Base-by-base conservation (phyloP, 768 basidiomycete species). In the Peribolospora kevripleyi region DNA sequence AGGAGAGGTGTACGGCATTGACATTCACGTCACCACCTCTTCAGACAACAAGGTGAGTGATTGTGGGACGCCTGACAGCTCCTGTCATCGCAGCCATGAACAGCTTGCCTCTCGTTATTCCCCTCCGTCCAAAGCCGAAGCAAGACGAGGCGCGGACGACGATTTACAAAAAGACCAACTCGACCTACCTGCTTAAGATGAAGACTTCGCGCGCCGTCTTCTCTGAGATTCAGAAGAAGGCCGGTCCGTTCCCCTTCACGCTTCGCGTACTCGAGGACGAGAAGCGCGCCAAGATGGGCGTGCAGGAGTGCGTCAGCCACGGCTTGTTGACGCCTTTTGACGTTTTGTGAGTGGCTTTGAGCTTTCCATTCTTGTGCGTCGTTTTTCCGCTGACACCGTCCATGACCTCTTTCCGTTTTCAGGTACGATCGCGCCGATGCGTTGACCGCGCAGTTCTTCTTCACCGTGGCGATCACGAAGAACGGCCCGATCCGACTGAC, bases 221-320 rank as follows among this genome's bases (percentile, higher is more conserved):
- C 71, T 83, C 84, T 51, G 91, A 97, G 69, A 84, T 95, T 63
- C 84, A 90, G 70, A 90, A 87, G 74, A 97, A 95, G 70, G 85
- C 93, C 46, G 91, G 91, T 37, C 75, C 86, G 4, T 97, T 98
- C 78, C 91, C 93, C 42, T 95, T 98, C 75, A 95, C 90, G 63
- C 76, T 98, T 59, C 84, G 93, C 58, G 74, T 75, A 49, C 75
- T 97, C 56, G 91, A 91, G 60, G 91, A 97, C 64, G 91, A 97
- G 75, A 90, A 90, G 70, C 78, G 85, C 53, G 81, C 86, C 38
- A 80, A 91, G 43, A 81, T 97, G 75, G 93, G 91, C 61, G 75
- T 97, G 42, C 81, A 84, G 66, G 93, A 97, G 71, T 90, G 91
- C 50, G 86, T 90, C 43, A 82, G 90, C 66, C 93, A 98, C 67